Percentiles rank a stretch among this genome's conserved stretches.
Evolutionary conservation across 2,329 filamentous ascomycete genomes (phyloP).

Genomic region (Hypoxylon sp.): DNA sequence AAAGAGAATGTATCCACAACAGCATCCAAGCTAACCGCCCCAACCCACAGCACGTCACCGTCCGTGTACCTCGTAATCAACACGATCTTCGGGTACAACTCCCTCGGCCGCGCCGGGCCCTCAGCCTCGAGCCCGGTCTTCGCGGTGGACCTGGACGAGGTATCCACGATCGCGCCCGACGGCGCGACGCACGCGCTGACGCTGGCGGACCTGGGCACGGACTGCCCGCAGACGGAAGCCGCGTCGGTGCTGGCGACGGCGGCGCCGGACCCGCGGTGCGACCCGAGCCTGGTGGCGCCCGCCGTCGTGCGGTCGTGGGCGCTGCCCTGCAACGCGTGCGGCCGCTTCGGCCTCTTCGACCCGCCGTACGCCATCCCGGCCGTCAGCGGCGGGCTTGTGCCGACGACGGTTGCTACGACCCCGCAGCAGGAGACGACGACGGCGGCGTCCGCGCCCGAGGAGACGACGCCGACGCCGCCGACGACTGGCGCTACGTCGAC

Average conservation of each 20-base stretch:
- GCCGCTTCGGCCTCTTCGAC: slow-evolving; percentile 50
- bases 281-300: slow-evolving; percentile 48
- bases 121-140: slow-evolving; percentile 44
- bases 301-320: slow-evolving; percentile 46
- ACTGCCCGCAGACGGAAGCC: slow-evolving; percentile 45
- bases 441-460: slow-evolving; percentile 21
- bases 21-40: neutral
- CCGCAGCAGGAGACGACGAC: slow-evolving; percentile 25
- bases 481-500: slow-evolving; percentile 29
- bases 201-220: slow-evolving; percentile 46
- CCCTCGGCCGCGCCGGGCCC: slow-evolving; percentile 43
- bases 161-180: slow-evolving; percentile 47
- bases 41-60: slow-evolving; percentile 46
- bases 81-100: slow-evolving; percentile 47
- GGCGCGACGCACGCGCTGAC: slow-evolving; percentile 44
- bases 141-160: slow-evolving; percentile 45
- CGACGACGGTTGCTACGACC: slow-evolving; percentile 28
- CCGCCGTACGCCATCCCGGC: slow-evolving; percentile 51
- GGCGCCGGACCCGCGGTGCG: slow-evolving; percentile 42
- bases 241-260: slow-evolving; percentile 43
- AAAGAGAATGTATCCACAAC: too few species aligned
- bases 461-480: slow-evolving; percentile 26
- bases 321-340: slow-evolving; percentile 48
- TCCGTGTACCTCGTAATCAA: slow-evolving; percentile 51
- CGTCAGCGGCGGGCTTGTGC: slow-evolving; percentile 40